phyloP scores from a whole-genome alignment of 225 moss, liverwort and hornwort species.

The Pseudoscleropodium purum region DNA sequence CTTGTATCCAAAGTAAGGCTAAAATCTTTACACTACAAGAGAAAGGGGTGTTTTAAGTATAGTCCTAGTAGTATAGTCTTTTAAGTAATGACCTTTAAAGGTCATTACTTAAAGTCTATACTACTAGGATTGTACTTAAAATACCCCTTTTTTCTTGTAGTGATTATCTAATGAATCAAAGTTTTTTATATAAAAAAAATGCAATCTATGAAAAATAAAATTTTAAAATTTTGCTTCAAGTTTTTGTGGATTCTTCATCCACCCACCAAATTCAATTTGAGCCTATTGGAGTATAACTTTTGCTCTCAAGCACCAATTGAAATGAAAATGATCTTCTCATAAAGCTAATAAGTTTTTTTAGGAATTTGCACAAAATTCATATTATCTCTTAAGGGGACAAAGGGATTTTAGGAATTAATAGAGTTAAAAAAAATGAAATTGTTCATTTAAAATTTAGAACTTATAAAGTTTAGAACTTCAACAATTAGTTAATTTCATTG shows the following conservation, averaged over 20 bases:
- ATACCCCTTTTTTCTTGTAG: too few species aligned
- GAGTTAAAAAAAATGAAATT: not conserved
- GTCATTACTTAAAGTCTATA: too few species aligned
- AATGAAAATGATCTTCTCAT: not conserved
- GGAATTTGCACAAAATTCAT: too few species aligned
- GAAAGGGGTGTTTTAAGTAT: too few species aligned
- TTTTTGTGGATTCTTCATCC: not conserved
- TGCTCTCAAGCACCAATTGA: not conserved
- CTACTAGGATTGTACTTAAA: too few species aligned
- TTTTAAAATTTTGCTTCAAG: not conserved
- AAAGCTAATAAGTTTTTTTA: not conserved
- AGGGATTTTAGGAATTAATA: too few species aligned
- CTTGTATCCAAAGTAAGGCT: accelerated
- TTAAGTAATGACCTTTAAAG: too few species aligned
- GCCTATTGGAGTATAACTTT: not conserved
- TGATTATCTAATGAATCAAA: not conserved
- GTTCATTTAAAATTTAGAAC: not conserved
- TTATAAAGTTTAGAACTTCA: not conserved
- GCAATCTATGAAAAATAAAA: not conserved
- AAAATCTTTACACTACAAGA: too few species aligned
- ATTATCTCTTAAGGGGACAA: not conserved
- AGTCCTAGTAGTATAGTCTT: too few species aligned
- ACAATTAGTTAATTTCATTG: too few species aligned
- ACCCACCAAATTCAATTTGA: accelerated
- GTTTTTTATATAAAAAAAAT: not conserved